These are phyloP conservation scores for Scutellaria barbata DNA, from an alignment of 257 asterid genomes.

Conservation along the genomic window DNA sequence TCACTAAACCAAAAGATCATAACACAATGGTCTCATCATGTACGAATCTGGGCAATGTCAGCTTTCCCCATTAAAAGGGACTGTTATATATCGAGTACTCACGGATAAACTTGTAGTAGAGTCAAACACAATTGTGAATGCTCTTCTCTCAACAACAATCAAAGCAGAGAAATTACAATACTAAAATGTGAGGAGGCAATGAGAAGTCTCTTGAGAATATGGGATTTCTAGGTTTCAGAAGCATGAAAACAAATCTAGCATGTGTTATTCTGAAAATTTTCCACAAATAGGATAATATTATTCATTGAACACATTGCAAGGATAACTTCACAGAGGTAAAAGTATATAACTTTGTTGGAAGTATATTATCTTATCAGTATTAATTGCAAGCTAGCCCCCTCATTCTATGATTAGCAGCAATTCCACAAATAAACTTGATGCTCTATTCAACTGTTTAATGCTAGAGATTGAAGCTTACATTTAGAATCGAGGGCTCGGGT, in stretches of 20 bases:
- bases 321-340: background rate
- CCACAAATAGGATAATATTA: background rate
- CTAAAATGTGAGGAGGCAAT: background rate
- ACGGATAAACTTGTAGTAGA: background rate
- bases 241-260: background rate
- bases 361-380: background rate
- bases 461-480: slow-evolving; percentile 51
- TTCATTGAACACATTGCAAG: background rate
- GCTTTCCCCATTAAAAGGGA: background rate
- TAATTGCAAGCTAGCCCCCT: slow-evolving; percentile 8
- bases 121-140: background rate
- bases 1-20: background rate
- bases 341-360: background rate
- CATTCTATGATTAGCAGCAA: slow-evolving; percentile 11
- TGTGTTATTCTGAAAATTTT: background rate
- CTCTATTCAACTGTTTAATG: background rate
- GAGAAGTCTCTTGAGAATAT: background rate
- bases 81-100: background rate
- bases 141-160: background rate
- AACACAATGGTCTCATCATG: background rate
- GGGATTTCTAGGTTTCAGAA: background rate
- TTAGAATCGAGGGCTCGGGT: slow-evolving; percentile 87
- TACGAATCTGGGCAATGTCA: background rate
- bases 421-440: background rate
- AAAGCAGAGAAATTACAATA: background rate